A percentile compares a stretch with the other conserved stretches of the same genome.
Conservation (phyloP, 805 yeast genomes). For the Babjeviella inositovora region DNA sequence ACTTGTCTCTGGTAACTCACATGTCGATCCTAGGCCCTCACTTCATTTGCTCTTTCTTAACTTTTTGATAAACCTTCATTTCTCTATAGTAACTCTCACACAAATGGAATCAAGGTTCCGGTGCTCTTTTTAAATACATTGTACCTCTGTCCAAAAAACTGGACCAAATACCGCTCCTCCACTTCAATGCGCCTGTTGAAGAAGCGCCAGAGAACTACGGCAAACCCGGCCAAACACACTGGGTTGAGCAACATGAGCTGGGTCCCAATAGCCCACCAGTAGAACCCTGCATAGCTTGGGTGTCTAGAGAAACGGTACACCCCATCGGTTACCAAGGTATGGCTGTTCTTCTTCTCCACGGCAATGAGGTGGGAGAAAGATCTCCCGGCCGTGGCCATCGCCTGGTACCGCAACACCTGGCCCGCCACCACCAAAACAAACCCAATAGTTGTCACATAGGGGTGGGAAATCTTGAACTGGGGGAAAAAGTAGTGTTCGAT, state of each 20-base stretch:
- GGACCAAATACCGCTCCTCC: slow-evolving; percentile 53
- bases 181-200: slow-evolving; percentile 46
- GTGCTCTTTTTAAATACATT: slow-evolving; percentile 28
- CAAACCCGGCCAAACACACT: slow-evolving; percentile 35
- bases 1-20: too few species aligned
- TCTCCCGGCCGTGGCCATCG: slow-evolving; percentile 80
- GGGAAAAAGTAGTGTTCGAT: slow-evolving; percentile 26
- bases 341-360: slow-evolving; percentile 30
- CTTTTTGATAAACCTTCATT: too few species aligned
- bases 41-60: too few species aligned
- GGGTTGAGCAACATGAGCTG: slow-evolving; percentile 62
- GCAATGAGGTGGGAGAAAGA: slow-evolving; percentile 78
- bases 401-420: slow-evolving; percentile 50
- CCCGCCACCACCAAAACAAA: slow-evolving; percentile 32
- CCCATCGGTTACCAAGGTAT: slow-evolving; percentile 58
- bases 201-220: slow-evolving; percentile 45
- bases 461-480: slow-evolving; percentile 8
- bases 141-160: slow-evolving; percentile 64
- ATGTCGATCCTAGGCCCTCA: too few species aligned
- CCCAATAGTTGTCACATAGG: too few species aligned
- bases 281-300: slow-evolving; percentile 86
- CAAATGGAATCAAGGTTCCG: slow-evolving; percentile 51
- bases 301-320: slow-evolving; percentile 58
- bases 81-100: too few species aligned
- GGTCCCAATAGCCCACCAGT: slow-evolving; percentile 85